These are phyloP conservation scores for Globisporangium canariense DNA, from an alignment of 352 stramenopile species.

Conservation along the genomic window DNA sequence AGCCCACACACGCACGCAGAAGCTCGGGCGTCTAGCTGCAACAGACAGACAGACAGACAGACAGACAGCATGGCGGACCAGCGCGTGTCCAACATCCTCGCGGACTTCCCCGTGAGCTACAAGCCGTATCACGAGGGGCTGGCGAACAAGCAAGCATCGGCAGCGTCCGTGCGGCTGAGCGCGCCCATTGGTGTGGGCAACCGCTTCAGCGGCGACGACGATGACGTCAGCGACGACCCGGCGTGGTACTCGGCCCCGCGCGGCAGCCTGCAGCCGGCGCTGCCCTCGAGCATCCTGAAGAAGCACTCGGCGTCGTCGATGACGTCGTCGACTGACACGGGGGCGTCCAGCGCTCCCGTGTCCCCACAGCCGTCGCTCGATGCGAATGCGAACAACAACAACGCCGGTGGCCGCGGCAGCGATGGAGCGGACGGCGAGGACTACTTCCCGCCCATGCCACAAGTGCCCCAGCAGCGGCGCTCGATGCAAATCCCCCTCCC, in stretches of 20 bases:
- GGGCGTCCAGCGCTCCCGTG: slow-evolving; percentile 8
- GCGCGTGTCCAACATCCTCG: slow-evolving; percentile 10
- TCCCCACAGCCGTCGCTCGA: slow-evolving; percentile 5
- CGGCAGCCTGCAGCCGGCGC: slow-evolving; percentile 49
- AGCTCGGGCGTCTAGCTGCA: neutral
- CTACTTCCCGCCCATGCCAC: slow-evolving; percentile 25
- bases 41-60: neutral
- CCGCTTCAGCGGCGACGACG: slow-evolving; percentile 34
- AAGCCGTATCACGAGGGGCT: slow-evolving; percentile 52
- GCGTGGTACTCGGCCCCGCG: slow-evolving; percentile 66
- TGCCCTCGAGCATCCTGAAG: slow-evolving; percentile 58
- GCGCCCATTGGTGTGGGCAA: slow-evolving; percentile 14
- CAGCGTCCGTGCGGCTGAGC: neutral
- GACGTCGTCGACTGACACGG: slow-evolving; percentile 27
- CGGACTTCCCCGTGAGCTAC: slow-evolving; percentile 22
- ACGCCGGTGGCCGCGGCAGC: neutral
- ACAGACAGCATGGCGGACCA: slow-evolving; percentile 5
- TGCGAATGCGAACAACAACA: neutral
- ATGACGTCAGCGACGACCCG: slow-evolving; percentile 67
- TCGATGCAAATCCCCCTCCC: slow-evolving; percentile 14
- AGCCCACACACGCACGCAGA: neutral
- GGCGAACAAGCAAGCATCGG: slow-evolving; percentile 16
- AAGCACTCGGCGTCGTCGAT: slow-evolving; percentile 39
- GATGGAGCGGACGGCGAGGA: slow-evolving; percentile 18
- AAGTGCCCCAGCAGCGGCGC: slow-evolving; percentile 9